phyloP scores from a whole-genome alignment of 345 rosid species.

The Eutrema japonicum region DNA sequence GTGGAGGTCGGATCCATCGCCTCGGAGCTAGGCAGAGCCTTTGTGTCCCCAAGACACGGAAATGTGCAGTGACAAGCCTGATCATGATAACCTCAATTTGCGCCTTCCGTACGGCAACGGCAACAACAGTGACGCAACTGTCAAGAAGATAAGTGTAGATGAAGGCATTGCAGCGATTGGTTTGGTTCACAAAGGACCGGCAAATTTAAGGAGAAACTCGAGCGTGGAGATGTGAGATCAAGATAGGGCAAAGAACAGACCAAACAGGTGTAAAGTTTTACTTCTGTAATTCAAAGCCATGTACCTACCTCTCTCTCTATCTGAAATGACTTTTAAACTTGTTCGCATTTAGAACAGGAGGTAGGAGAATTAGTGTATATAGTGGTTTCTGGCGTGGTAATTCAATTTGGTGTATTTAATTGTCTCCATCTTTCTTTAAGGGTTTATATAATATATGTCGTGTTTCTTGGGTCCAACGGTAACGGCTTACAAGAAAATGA shows the following conservation, averaged over 20 bases:
- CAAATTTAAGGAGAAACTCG: conserved; percentile 25
- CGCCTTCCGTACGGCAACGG: conserved; percentile 32
- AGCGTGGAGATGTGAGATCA: conserved; percentile 28
- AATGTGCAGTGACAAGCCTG: conserved; percentile 41
- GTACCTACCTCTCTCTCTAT: conserved; percentile 12
- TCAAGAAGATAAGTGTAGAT: conserved; percentile 41
- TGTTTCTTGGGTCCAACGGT: conserved; percentile 13
- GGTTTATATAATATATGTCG: background rate
- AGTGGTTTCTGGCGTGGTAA: background rate
- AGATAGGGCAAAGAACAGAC: conserved; percentile 4
- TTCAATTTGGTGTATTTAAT: background rate
- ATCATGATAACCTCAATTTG: conserved; percentile 35
- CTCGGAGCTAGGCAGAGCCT: conserved; percentile 40
- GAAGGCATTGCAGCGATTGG: conserved; percentile 34
- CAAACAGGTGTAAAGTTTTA: conserved; percentile 13
- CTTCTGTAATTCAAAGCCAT: conserved; percentile 19
- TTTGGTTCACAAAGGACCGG: conserved; percentile 38
- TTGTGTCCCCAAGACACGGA: conserved; percentile 43
- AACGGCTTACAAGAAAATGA: background rate
- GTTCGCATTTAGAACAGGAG: background rate
- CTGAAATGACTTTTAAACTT: background rate
- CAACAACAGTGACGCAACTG: conserved; percentile 40
- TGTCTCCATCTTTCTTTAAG: background rate
- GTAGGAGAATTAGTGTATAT: conserved; percentile 16
- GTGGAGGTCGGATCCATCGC: conserved; percentile 41